phyloP scores from a whole-genome alignment of 2,329 filamentous ascomycete genomes.

The Trichothecium sympodiale region DNA sequence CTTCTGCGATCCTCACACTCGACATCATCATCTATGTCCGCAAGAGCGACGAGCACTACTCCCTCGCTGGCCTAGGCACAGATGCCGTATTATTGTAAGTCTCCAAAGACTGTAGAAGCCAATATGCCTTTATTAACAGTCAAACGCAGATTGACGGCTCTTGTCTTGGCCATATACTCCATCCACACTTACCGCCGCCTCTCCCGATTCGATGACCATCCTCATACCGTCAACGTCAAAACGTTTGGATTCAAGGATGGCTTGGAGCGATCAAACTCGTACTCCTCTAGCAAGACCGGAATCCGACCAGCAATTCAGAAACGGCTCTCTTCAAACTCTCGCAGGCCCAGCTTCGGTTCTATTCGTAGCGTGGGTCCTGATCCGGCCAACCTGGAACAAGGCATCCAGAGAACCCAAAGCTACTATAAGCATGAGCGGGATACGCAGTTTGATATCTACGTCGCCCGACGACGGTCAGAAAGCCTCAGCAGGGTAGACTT shows the following conservation, averaged over 20 bases:
- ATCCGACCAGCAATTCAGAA: too few relatives aligned
- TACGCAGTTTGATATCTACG: constrained; percentile 35
- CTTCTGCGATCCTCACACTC: constrained; percentile 34
- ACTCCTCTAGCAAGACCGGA: constrained; percentile 5
- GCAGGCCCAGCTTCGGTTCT: constrained; percentile 17
- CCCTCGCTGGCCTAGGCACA: constrained; percentile 34
- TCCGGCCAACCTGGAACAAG: background rate
- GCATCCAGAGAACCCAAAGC: constrained; percentile 13
- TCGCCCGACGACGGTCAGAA: constrained; percentile 21
- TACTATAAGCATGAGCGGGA: constrained; percentile 33
- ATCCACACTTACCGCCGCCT: constrained; percentile 35
- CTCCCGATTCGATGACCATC: constrained; percentile 37
- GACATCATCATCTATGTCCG: constrained; percentile 40
- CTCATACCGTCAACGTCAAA: constrained; percentile 37
- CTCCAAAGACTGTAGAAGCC: constrained; percentile 1
- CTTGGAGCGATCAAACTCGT: constrained; percentile 13
- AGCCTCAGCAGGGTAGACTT: constrained; percentile 20
- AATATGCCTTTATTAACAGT: constrained; percentile 5
- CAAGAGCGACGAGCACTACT: constrained; percentile 33
- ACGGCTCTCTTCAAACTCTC: constrained; percentile 5
- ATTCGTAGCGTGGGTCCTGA: constrained; percentile 5
- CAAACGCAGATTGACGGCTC: constrained; percentile 25
- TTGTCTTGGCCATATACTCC: constrained; percentile 34
- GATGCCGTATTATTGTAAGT: constrained; percentile 38
- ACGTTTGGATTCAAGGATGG: constrained; percentile 32